Evolutionary conservation across 352 stramenopile species (phyloP), one percentile per base, ranked within the genome.

Genomic region (Globisporangium megalacanthum): DNA sequence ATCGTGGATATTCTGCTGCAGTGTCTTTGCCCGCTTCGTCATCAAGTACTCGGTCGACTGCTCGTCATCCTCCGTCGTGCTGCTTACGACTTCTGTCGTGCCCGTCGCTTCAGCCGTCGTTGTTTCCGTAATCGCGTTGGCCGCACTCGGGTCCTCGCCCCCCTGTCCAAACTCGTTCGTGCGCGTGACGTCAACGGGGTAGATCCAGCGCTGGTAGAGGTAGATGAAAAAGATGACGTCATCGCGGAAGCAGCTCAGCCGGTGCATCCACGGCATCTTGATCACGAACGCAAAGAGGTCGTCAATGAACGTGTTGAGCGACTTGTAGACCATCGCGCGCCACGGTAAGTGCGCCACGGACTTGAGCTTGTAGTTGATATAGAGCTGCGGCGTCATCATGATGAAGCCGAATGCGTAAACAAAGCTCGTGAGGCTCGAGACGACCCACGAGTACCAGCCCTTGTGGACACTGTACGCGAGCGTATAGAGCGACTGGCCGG

Each of bases 141-240:
- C 25, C 25, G 25, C 25, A 29, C 25, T 29, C 25, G 25, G n/a
- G 20, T 50, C 55, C 6, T 65, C 66, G 14, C 82, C 88, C 0
- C 86, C 78, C 70, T 97, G 89, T 15, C 94, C 94, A 72, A 94
- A 98, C 65, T 98, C 93, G 65, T 98, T 98, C 15, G 81, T 91
- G 52, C 95, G 79, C 52, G 77, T 93, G 49, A 79, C 80, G 72
- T 98, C 92, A 13, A 98, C 88, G 15, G 87, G 89, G 66, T 98
- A 98, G 54, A 97, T 98, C 86, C 89, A 99, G 42, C 96, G 80
- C 79, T 99, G 97, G 72, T 99, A 99, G 9, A 99, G 72, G 77
- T 98, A 99, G 56, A 99, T 95, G 69, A 99, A 97, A 65, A 99
- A 99, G 44, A 99, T 97, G 60, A 99, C 81, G 73, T 99, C 97